Evolutionary conservation across 805 yeast species (phyloP).

Genomic region (Maudiozyma pseudohumilis): DNA sequence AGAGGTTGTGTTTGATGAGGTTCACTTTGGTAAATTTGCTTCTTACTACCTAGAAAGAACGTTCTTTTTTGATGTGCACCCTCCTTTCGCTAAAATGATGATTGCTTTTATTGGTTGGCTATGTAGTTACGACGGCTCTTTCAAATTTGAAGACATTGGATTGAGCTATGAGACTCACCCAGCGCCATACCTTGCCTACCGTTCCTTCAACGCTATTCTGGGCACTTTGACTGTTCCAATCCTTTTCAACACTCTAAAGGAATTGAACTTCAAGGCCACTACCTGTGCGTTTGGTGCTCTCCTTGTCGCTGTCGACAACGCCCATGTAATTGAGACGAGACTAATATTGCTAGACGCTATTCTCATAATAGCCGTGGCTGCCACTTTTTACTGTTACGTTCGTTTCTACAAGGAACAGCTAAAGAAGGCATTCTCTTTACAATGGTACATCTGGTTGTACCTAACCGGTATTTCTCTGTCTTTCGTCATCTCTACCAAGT

Average conservation of each 20-base stretch:
- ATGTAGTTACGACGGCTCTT: constrained; percentile 83
- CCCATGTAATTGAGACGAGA: constrained; percentile 84
- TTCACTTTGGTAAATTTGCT: constrained; percentile 80
- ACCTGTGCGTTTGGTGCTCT: constrained; percentile 71
- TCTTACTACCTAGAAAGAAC: constrained; percentile 80
- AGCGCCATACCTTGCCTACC: constrained; percentile 78
- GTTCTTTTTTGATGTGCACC: constrained; percentile 93
- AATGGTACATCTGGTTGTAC: constrained; percentile 85
- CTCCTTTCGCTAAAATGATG: constrained; percentile 91
- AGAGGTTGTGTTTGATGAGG: constrained; percentile 80
- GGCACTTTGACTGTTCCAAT: constrained; percentile 78
- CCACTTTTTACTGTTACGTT: constrained; percentile 67
- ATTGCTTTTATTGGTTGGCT: constrained; percentile 86
- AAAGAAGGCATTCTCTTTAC: constrained; percentile 47
- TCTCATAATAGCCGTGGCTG: constrained; percentile 71
- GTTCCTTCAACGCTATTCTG: constrained; percentile 68
- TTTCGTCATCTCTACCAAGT: constrained; percentile 88
- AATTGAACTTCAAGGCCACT: constrained; percentile 66
- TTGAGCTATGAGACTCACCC: constrained; percentile 66
- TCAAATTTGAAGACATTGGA: constrained; percentile 86
- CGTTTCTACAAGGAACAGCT: constrained; percentile 64
- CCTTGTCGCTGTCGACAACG: constrained; percentile 77
- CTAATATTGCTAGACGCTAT: constrained; percentile 89
- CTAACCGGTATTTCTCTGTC: constrained; percentile 81
- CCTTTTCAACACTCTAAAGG: constrained; percentile 76